Percentiles rank a stretch among this genome's conserved stretches.
These are phyloP conservation scores for Cyclotella atomus DNA, from an alignment of 108 stramenopile species.

Conservation along the genomic window DNA sequence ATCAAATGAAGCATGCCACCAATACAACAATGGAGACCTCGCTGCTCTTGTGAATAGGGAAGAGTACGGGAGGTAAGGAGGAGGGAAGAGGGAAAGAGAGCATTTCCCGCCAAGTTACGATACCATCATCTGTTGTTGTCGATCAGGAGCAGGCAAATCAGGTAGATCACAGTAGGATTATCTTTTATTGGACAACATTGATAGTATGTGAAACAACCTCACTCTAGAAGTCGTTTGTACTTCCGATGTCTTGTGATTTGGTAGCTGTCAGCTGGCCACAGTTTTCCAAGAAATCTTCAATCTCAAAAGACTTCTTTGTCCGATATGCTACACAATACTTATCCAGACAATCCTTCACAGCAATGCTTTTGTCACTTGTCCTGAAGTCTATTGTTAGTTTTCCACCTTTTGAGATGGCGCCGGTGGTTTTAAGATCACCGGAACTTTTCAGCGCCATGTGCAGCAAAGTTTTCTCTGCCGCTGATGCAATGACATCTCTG, in stretches of 20 bases:
- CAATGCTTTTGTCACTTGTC: slow-evolving; percentile 49
- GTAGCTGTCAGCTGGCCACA: slow-evolving; percentile 1
- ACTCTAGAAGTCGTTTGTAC: neutral
- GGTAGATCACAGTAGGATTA: no score
- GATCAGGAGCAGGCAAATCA: no score
- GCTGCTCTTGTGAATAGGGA: neutral
- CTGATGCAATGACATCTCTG: slow-evolving; percentile 71
- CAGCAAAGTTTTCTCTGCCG: slow-evolving; percentile 62
- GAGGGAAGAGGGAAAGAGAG: no score
- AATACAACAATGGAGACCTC: neutral
- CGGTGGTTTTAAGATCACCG: slow-evolving; percentile 33
- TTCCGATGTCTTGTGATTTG: neutral
- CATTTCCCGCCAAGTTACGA: no score
- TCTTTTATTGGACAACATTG: no score
- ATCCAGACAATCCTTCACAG: slow-evolving; percentile 72
- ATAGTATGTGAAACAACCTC: no score
- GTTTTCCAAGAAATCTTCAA: slow-evolving; percentile 38
- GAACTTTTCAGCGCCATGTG: slow-evolving; percentile 66
- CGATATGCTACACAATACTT: slow-evolving; percentile 36
- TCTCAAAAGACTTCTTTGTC: slow-evolving; percentile 24
- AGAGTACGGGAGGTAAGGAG: no score
- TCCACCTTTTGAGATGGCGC: slow-evolving; percentile 60
- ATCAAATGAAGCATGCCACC: neutral
- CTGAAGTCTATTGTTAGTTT: slow-evolving; percentile 78
- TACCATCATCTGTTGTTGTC: no score